Percentiles rank a stretch among this genome's conserved stretches.
These are phyloP conservation scores for Dysphania ambrosioides DNA, from an alignment of 148 eudicot species.

Conservation along the genomic window DNA sequence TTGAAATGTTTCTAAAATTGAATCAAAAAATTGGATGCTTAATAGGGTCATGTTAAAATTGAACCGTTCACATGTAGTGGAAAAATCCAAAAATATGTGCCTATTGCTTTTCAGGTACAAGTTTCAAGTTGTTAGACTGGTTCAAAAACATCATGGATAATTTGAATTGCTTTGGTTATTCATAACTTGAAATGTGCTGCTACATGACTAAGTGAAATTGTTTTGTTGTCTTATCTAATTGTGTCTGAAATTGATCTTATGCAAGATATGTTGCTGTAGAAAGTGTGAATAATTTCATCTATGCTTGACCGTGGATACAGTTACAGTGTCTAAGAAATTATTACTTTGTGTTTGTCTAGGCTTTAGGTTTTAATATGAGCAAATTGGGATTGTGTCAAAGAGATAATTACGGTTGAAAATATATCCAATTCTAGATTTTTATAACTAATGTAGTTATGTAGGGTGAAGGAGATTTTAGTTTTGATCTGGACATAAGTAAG, in stretches of 20 bases:
- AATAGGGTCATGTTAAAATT: too few relatives aligned
- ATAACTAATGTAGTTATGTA: background rate
- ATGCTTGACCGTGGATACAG: background rate
- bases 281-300: background rate
- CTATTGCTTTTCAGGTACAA: background rate
- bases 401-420: background rate
- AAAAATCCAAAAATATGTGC: background rate
- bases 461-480: background rate
- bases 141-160: background rate
- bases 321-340: background rate
- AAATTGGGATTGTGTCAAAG: background rate
- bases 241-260: background rate
- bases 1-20: too few relatives aligned
- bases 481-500: conserved; percentile 4
- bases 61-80: too few relatives aligned
- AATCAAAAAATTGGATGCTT: too few relatives aligned
- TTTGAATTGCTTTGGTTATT: background rate
- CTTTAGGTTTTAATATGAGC: background rate
- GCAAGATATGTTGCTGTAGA: background rate
- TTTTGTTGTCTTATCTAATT: background rate
- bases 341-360: too few relatives aligned
- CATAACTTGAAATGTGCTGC: background rate
- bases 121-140: background rate
- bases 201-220: background rate
- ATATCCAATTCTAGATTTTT: background rate